phyloP scores from a whole-genome alignment of 225 moss, liverwort and hornwort genomes.

The Lunularia cruciata region DNA sequence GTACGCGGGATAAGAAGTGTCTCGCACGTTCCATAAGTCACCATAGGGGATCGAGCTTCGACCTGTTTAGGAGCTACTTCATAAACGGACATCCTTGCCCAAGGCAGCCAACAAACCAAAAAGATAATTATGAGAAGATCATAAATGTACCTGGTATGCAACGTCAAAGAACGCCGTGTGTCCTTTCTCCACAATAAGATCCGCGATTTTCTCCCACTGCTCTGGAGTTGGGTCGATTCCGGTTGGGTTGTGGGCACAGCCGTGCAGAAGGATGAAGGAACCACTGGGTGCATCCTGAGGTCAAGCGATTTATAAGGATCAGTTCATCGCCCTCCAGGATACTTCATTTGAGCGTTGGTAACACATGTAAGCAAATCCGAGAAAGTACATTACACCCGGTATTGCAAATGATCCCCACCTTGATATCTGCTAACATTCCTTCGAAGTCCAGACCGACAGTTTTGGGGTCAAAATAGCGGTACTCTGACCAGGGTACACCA shows the following conservation, averaged over 20 bases:
- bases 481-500: slow-evolving; percentile 80
- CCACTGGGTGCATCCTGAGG: slow-evolving; percentile 71
- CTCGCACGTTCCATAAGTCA: too few relatives aligned
- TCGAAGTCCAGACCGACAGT: slow-evolving; percentile 91
- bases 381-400: background rate
- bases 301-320: background rate
- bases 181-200: slow-evolving; percentile 68
- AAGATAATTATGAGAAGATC: too few relatives aligned
- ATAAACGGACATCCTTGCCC: too few relatives aligned
- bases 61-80: too few relatives aligned
- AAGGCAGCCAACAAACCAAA: too few relatives aligned
- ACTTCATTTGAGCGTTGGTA: too few relatives aligned
- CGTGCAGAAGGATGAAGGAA: slow-evolving; percentile 77
- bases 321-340: too few relatives aligned
- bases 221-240: slow-evolving; percentile 89
- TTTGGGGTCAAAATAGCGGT: slow-evolving; percentile 89
- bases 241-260: slow-evolving; percentile 95
- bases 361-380: background rate
- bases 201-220: slow-evolving; percentile 90
- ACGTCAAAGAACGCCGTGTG: slow-evolving; percentile 96
- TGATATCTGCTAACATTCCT: slow-evolving; percentile 84
- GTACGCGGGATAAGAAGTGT: too few relatives aligned
- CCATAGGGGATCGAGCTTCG: too few relatives aligned
- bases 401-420: slow-evolving; percentile 35
- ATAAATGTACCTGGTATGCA: slow-evolving; percentile 76